Evolutionary conservation across 148 eudicot genomes (phyloP).

Genomic region (Cornus suecica): DNA sequence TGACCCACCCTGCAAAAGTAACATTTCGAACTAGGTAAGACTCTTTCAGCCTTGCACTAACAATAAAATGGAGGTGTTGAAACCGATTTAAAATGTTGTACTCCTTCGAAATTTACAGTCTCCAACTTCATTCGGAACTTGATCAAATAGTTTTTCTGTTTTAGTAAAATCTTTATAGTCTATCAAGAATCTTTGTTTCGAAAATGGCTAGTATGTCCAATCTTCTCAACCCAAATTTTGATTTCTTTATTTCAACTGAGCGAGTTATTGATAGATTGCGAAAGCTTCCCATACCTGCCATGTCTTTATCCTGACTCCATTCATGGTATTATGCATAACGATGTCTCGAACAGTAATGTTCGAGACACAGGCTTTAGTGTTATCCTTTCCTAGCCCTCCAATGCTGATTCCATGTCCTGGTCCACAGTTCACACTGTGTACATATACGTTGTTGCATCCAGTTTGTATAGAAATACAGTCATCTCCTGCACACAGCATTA

Average conservation of each 20-base stretch:
- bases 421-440: conserved; percentile 83
- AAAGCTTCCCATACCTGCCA: conserved; percentile 75
- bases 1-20: conserved; percentile 71
- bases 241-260: not conserved
- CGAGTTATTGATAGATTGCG: not conserved
- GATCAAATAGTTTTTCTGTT: not conserved
- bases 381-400: conserved; percentile 85
- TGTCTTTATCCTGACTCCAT: conserved; percentile 91
- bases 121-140: not conserved
- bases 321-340: conserved; percentile 73
- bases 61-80: not conserved
- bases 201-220: not conserved
- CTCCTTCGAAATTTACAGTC: not conserved
- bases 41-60: not conserved
- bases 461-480: conserved; percentile 93
- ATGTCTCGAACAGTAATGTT: conserved; percentile 77
- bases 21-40: conserved; percentile 9
- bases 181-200: not conserved
- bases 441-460: conserved; percentile 77
- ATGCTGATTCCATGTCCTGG: conserved; percentile 99
- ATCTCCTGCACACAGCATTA: conserved; percentile 61
- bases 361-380: conserved; percentile 83
- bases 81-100: not conserved
- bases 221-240: not conserved
- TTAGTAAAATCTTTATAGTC: too few species aligned